Evolutionary conservation across 1,284 basidiomycete species (phyloP), one percentile per base, ranked within the genome.

Genomic region (Earliella scabrosa): DNA sequence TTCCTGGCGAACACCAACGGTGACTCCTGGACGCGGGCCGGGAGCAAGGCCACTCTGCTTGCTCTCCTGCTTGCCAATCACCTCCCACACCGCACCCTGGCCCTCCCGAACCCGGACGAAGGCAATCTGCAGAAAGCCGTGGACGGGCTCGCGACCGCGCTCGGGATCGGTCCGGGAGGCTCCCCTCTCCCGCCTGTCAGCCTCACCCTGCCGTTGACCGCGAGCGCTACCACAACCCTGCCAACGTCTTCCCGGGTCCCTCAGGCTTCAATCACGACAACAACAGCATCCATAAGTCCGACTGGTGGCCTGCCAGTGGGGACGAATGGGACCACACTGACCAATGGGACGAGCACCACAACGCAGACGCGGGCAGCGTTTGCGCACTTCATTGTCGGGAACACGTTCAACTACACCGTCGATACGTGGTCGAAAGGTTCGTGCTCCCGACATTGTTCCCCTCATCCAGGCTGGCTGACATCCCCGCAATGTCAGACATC

Each of bases 351-450:
- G 20, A 32, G 8, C 11, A 53, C 39, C 18, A 23, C 32, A 36
- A 38, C 43, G 16, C 32, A 45, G 29, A 29, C 50, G 11, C 58
- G 45, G 2, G 50, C 54, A 24, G 68, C 67, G n/a, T 67, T 70
- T 38, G 68, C 68, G 11, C 68, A 71, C 43, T 59, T 64, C 43
- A 75, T 81, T 18, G 75, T 81, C 7, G 77, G 77, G 10, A 77
- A 76, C 58, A 73, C 75, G 8, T 73, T 71, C 59, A 70, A 70
- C n/a, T 79, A 77, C 59, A 70, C 66, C 1, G 26, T 58, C 4
- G 54, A 63, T 21, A 66, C 69, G 47, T 80, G 78, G 78, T 57
- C 52, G 16, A 58, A 56, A 54, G 72, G 77, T 77, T 16, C n/a
- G 55, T 53, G 8, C 27, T 20, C n/a, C 10, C 11, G 13, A 8